These are phyloP conservation scores for Arabidopsis hybrid DNA, from an alignment of 441 rosid genomes.

Conservation along the genomic window DNA sequence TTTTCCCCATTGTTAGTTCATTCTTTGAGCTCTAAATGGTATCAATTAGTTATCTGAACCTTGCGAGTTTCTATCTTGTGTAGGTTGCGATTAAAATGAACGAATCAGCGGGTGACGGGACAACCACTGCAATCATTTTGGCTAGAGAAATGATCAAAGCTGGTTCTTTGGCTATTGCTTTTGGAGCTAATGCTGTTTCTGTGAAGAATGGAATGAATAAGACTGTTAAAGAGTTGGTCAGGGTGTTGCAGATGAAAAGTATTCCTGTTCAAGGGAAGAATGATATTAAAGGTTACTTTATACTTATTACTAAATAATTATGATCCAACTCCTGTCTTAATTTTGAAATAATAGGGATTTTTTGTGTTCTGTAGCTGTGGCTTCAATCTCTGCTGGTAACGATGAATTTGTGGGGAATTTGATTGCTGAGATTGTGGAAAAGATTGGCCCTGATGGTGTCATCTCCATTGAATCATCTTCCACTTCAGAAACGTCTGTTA, in stretches of 20 bases:
- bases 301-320: conserved; percentile 10
- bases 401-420: conserved; percentile 80
- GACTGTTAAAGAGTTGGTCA: conserved; percentile 73
- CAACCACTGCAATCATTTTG: conserved; percentile 85
- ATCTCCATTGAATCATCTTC: conserved; percentile 82
- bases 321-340: background rate
- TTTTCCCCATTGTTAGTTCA: conserved; percentile 32
- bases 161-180: conserved; percentile 76
- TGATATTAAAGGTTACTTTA: conserved; percentile 66
- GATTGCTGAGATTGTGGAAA: conserved; percentile 79
- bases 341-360: conserved; percentile 25
- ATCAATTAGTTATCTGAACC: conserved; percentile 14
- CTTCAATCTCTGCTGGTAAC: conserved; percentile 93
- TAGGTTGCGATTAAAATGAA: conserved; percentile 89
- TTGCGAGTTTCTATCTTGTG: conserved; percentile 36
- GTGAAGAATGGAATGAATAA: conserved; percentile 77
- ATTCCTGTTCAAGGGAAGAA: conserved; percentile 67
- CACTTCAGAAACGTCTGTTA: conserved; percentile 72
- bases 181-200: conserved; percentile 88
- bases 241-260: conserved; percentile 65
- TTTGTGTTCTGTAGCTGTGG: conserved; percentile 66
- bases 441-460: conserved; percentile 90
- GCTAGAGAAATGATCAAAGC: conserved; percentile 84
- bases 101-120: conserved; percentile 91
- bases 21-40: background rate